A percentile compares a stretch with the other conserved stretches of the same genome.
Evolutionary conservation across 176 grass and related monocot species (phyloP).

Genomic region (Eleusine coracana): DNA sequence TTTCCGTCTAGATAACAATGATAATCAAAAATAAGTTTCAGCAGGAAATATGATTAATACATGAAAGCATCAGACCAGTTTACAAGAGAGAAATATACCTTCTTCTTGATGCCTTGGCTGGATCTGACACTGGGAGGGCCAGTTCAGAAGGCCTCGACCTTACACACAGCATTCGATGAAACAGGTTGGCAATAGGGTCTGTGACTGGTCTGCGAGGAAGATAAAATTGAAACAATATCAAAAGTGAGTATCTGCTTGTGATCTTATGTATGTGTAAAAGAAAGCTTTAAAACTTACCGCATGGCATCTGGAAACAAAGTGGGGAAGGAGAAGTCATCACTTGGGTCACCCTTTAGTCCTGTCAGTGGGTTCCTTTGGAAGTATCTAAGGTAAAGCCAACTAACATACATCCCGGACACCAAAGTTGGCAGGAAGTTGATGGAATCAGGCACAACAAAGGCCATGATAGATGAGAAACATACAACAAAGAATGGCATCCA

Average conservation of each 20-base stretch:
- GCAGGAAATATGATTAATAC: background rate
- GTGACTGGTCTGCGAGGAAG: conserved; percentile 70
- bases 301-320: conserved; percentile 95
- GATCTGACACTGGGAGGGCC: conserved; percentile 79
- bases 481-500: conserved; percentile 95
- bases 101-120: conserved; percentile 80
- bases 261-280: background rate
- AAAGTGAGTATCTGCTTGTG: background rate
- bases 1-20: background rate
- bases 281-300: conserved; percentile 47
- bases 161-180: conserved; percentile 72
- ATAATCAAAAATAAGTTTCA: background rate
- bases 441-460: conserved; percentile 84
- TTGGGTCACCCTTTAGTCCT: conserved; percentile 91
- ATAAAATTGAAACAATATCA: background rate
- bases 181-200: conserved; percentile 82
- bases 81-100: conserved; percentile 43
- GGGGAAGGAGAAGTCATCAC: conserved; percentile 95
- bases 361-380: conserved; percentile 92
- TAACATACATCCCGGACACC: conserved; percentile 88
- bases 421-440: conserved; percentile 93
- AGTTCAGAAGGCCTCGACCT: conserved; percentile 67
- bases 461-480: conserved; percentile 81
- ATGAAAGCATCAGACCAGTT: background rate
- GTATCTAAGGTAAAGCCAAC: conserved; percentile 97